These are phyloP conservation scores for Cantharellus cinnabarinus DNA, from an alignment of 768 basidiomycete species.

Conservation along the genomic window DNA sequence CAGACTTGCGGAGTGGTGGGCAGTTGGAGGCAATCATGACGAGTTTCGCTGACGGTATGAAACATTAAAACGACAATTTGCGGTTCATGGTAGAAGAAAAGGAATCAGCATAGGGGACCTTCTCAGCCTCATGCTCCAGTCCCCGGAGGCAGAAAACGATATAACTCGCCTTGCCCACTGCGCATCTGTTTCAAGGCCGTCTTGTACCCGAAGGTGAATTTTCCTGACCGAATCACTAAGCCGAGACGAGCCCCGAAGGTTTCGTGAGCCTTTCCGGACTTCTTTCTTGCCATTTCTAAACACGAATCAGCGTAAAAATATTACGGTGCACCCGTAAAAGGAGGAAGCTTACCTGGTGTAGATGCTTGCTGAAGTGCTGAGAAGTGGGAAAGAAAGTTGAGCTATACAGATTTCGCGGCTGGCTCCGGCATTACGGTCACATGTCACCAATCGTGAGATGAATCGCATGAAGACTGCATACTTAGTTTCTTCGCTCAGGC, in stretches of 20 bases:
- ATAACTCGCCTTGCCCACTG: slow-evolving; percentile 75
- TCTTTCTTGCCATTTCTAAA: slow-evolving; percentile 44
- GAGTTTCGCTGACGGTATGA: slow-evolving; percentile 61
- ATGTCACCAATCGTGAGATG: too few species aligned
- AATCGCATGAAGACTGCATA: too few species aligned
- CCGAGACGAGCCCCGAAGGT: slow-evolving; percentile 81
- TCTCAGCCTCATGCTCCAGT: slow-evolving; percentile 98
- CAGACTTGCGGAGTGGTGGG: slow-evolving; percentile 96
- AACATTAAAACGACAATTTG: background rate
- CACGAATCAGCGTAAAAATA: too few species aligned
- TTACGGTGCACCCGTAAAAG: too few species aligned
- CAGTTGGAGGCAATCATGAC: slow-evolving; percentile 98
- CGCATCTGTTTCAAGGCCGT: slow-evolving; percentile 97
- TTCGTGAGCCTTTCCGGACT: slow-evolving; percentile 81
- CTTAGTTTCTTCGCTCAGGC: too few species aligned
- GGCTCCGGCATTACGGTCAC: too few species aligned
- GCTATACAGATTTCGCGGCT: too few species aligned
- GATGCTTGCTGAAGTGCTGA: background rate
- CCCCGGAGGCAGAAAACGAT: slow-evolving; percentile 28
- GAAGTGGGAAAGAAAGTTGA: background rate
- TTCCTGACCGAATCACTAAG: slow-evolving; percentile 97
- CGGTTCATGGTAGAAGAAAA: slow-evolving; percentile 8
- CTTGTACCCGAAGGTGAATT: slow-evolving; percentile 95
- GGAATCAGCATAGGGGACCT: slow-evolving; percentile 48
- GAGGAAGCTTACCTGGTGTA: background rate